Evolutionary conservation across 23 red algal genomes (phyloP).

Genomic region (Gracilaria caudata): DNA sequence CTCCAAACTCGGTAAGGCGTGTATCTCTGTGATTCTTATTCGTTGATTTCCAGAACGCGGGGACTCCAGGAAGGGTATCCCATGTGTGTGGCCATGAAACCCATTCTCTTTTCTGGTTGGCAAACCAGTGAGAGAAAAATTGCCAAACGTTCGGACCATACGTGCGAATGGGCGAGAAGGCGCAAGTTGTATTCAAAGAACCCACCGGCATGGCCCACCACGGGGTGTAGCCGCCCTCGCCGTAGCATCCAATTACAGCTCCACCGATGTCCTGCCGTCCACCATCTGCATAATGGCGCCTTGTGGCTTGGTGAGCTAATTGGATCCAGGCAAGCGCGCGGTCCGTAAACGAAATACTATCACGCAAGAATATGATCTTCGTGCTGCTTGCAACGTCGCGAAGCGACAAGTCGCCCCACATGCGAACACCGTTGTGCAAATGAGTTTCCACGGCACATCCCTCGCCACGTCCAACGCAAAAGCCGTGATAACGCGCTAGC

Average conservation of each 20-base stretch:
- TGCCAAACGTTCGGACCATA: slow-evolving; percentile 20
- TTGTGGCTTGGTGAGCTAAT: slow-evolving; percentile 22
- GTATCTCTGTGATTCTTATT: slow-evolving; percentile 18
- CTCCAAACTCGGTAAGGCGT: slow-evolving; percentile 35
- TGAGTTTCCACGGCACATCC: slow-evolving; percentile 40
- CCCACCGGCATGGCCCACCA: slow-evolving; percentile 44
- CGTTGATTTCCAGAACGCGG: slow-evolving; percentile 33
- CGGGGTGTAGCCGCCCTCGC: slow-evolving; percentile 21
- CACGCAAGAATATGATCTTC: slow-evolving; percentile 36
- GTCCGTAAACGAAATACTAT: slow-evolving; percentile 18
- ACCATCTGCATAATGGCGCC: slow-evolving; percentile 23
- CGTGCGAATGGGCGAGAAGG: slow-evolving; percentile 34
- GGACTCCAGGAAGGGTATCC: slow-evolving; percentile 16
- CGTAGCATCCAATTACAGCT: slow-evolving; percentile 42
- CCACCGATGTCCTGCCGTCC: slow-evolving; percentile 41
- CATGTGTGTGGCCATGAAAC: slow-evolving; percentile 52
- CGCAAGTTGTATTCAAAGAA: slow-evolving; percentile 49
- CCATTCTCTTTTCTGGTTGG: slow-evolving; percentile 37
- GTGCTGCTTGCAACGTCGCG: slow-evolving; percentile 39
- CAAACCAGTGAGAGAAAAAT: slow-evolving; percentile 53
- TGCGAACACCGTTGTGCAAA: slow-evolving; percentile 1
- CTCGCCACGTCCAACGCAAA: not conserved
- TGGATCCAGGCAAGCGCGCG: slow-evolving; percentile 36
- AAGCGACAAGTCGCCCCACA: slow-evolving; percentile 52
- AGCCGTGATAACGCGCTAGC: slow-evolving; percentile 1